Percentiles rank a stretch among this genome's conserved stretches.
Evolutionary conservation across 345 rosid genomes (phyloP).

Genomic region (Brassica napus): DNA sequence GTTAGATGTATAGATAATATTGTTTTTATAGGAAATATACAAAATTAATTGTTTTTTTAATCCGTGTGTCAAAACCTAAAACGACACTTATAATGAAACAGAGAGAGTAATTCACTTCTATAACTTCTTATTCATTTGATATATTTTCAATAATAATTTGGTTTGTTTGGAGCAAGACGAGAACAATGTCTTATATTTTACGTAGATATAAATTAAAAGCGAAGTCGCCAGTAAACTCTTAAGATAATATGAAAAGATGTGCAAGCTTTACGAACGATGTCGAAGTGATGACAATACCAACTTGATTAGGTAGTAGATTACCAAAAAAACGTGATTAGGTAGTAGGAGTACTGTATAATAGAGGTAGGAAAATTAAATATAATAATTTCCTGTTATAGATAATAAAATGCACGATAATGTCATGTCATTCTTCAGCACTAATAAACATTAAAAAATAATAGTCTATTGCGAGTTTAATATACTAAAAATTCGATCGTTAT

Average conservation of each 20-base stretch:
- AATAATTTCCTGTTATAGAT: conserved; percentile 26
- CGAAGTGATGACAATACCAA: conserved; percentile 19
- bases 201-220: neutral
- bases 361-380: conserved; percentile 25
- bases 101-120: too few species aligned
- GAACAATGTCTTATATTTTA: neutral
- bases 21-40: too few species aligned
- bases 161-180: neutral
- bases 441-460: conserved; percentile 3
- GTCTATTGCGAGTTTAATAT: conserved; percentile 21
- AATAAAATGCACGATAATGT: conserved; percentile 15
- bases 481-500: conserved; percentile 4
- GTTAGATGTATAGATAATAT: too few species aligned
- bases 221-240: conserved; percentile 5
- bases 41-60: too few species aligned
- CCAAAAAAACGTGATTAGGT: conserved; percentile 3
- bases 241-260: neutral
- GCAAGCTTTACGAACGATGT: conserved; percentile 17
- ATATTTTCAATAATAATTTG: neutral
- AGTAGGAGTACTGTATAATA: neutral
- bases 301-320: conserved; percentile 12
- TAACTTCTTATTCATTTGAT: too few species aligned
- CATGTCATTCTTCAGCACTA: conserved; percentile 20
- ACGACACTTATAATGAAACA: too few species aligned
- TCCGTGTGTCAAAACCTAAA: too few species aligned